phyloP scores from a whole-genome alignment of 805 yeast species.

The Starmerella stigmatis region DNA sequence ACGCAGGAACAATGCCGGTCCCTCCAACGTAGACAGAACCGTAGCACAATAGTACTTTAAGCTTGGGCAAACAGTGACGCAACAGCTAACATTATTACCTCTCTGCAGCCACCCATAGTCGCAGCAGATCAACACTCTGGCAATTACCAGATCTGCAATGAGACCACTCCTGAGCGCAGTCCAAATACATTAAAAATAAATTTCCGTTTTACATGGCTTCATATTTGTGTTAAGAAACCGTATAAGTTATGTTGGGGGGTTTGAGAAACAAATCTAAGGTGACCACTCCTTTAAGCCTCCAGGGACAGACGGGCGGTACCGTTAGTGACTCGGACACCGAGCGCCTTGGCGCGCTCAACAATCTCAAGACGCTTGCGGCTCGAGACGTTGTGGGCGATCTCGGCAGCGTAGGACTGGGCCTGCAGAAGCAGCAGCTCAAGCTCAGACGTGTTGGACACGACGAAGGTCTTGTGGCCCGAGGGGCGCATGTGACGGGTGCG shows the following conservation, averaged over 20 bases:
- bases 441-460: constrained; percentile 85
- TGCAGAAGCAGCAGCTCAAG: constrained; percentile 92
- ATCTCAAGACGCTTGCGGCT: constrained; percentile 97
- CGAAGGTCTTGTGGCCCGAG: constrained; percentile 96
- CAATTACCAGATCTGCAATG: too few relatives aligned
- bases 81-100: too few relatives aligned
- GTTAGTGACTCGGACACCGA: constrained; percentile 98
- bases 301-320: constrained; percentile 97
- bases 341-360: constrained; percentile 92
- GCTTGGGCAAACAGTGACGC: too few relatives aligned
- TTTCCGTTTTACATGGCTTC: constrained; percentile 7
- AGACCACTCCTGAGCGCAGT: too few relatives aligned
- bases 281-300: constrained; percentile 63
- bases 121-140: too few relatives aligned
- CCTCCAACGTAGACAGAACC: too few relatives aligned
- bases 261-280: neutral
- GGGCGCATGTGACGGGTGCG: constrained; percentile 92
- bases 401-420: constrained; percentile 99
- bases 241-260: constrained; percentile 7
- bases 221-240: neutral
- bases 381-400: constrained; percentile 97
- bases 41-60: too few relatives aligned
- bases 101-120: too few relatives aligned
- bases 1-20: too few relatives aligned
- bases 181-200: constrained; percentile 3